Conservation (phyloP, 2,329 filamentous ascomycete species). For the Metarhizium rileyi region DNA sequence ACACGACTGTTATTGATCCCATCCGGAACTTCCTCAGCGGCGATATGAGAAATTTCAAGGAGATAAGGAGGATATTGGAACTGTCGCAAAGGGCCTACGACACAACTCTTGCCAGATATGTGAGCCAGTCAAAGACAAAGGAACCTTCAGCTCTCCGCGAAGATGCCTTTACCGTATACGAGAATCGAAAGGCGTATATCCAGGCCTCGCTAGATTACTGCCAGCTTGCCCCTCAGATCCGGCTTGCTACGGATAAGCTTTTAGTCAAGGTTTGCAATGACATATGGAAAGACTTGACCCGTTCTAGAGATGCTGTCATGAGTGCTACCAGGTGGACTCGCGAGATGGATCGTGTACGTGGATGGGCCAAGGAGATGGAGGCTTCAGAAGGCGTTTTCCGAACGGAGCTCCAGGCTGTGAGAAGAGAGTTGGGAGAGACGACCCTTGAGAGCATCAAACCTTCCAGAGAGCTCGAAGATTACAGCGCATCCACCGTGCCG, state of each 20-base stretch:
- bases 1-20: slow-evolving; percentile 69
- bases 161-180: slow-evolving; percentile 91
- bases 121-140: slow-evolving; percentile 82
- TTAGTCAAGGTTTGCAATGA: slow-evolving; percentile 78
- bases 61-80: slow-evolving; percentile 67
- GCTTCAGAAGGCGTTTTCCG: slow-evolving; percentile 74
- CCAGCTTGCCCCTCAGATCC: slow-evolving; percentile 74
- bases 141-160: slow-evolving; percentile 85
- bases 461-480: slow-evolving; percentile 87
- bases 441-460: slow-evolving; percentile 64
- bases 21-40: slow-evolving; percentile 67
- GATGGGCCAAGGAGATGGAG: slow-evolving; percentile 94
- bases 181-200: slow-evolving; percentile 81
- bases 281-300: slow-evolving; percentile 78
- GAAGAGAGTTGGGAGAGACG: slow-evolving; percentile 72
- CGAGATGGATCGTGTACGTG: slow-evolving; percentile 85
- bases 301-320: slow-evolving; percentile 54
- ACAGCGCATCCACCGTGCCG: slow-evolving; percentile 80
- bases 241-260: slow-evolving; percentile 74
- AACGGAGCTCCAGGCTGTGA: slow-evolving; percentile 66
- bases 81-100: slow-evolving; percentile 78
- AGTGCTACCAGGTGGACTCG: slow-evolving; percentile 57
- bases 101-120: slow-evolving; percentile 68
- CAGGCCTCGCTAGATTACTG: slow-evolving; percentile 92
- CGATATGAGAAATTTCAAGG: slow-evolving; percentile 80